These are phyloP conservation scores for Mycena epipterygia DNA, from an alignment of 768 basidiomycete species.

Conservation along the genomic window DNA sequence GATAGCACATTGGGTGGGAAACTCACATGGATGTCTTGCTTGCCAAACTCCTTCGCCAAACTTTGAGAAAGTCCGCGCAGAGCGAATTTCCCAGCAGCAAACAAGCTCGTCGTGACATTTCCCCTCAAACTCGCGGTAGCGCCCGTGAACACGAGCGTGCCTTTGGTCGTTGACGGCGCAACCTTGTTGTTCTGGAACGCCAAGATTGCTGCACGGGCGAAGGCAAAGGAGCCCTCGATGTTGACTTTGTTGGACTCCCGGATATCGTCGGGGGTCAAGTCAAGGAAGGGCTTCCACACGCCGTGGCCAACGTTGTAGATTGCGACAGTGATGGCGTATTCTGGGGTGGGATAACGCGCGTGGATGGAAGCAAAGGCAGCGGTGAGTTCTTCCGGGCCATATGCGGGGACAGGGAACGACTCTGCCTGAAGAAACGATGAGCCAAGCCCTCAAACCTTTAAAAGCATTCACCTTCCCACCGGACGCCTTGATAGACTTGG, in stretches of 20 bases:
- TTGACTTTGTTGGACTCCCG: slow-evolving; percentile 64
- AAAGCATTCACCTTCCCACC: slow-evolving; percentile 84
- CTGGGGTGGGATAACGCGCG: slow-evolving; percentile 59
- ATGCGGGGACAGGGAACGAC: slow-evolving; percentile 65
- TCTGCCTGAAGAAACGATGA: slow-evolving; percentile 58
- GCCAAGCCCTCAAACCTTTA: too few relatives aligned
- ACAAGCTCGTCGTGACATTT: slow-evolving; percentile 70
- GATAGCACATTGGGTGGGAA: background rate
- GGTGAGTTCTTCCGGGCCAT: slow-evolving; percentile 63
- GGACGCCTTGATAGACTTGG: too few relatives aligned
- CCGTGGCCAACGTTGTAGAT: slow-evolving; percentile 73
- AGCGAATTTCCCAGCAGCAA: slow-evolving; percentile 76
- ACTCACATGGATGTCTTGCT: too few relatives aligned
- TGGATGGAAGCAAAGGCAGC: too few relatives aligned
- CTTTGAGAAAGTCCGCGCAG: slow-evolving; percentile 76
- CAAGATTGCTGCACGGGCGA: slow-evolving; percentile 72
- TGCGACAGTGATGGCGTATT: slow-evolving; percentile 68
- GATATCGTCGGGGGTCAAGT: slow-evolving; percentile 75
- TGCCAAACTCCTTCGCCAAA: too few relatives aligned
- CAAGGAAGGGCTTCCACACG: slow-evolving; percentile 77
- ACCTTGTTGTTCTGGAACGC: slow-evolving; percentile 71
- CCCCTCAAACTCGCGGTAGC: slow-evolving; percentile 77
- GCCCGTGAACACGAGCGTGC: too few relatives aligned
- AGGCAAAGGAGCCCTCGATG: slow-evolving; percentile 72
- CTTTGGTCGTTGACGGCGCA: slow-evolving; percentile 60